phyloP scores from a whole-genome alignment of 441 rosid species.

The Syzygium syzygioides region DNA sequence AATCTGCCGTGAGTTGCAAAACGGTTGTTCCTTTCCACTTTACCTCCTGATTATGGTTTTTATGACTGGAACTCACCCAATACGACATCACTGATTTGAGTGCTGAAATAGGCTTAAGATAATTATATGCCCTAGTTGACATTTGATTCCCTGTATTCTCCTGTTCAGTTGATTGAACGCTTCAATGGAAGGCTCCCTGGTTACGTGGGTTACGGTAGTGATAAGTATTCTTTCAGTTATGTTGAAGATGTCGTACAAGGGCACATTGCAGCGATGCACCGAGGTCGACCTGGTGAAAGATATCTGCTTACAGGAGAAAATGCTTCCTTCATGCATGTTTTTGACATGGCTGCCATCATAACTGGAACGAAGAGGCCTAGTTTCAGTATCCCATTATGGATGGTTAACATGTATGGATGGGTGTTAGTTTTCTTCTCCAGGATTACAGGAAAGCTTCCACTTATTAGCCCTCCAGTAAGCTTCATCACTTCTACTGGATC shows the following conservation, averaged over 20 bases:
- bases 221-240: constrained; percentile 65
- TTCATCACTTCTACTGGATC: not conserved
- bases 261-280: constrained; percentile 69
- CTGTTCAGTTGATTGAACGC: constrained; percentile 65
- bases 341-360: constrained; percentile 69
- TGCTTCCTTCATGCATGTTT: constrained; percentile 60
- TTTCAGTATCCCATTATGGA: constrained; percentile 61
- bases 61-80: not conserved
- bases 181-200: constrained; percentile 87
- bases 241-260: constrained; percentile 83
- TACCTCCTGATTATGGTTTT: not conserved
- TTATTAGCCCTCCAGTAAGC: constrained; percentile 81
- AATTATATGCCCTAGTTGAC: not conserved
- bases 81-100: not conserved
- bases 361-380: constrained; percentile 55
- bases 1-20: not conserved
- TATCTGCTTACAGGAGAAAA: constrained; percentile 86
- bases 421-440: constrained; percentile 49
- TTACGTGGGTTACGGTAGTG: constrained; percentile 67
- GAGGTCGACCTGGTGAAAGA: constrained; percentile 65
- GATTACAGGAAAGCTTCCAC: constrained; percentile 81
- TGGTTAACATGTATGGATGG: constrained; percentile 65
- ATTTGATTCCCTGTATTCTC: not conserved
- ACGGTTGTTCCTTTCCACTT: not conserved
- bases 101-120: not conserved